Evolutionary conservation across 2,329 filamentous ascomycete species (phyloP).

Genomic region (Venturia carpophila): DNA sequence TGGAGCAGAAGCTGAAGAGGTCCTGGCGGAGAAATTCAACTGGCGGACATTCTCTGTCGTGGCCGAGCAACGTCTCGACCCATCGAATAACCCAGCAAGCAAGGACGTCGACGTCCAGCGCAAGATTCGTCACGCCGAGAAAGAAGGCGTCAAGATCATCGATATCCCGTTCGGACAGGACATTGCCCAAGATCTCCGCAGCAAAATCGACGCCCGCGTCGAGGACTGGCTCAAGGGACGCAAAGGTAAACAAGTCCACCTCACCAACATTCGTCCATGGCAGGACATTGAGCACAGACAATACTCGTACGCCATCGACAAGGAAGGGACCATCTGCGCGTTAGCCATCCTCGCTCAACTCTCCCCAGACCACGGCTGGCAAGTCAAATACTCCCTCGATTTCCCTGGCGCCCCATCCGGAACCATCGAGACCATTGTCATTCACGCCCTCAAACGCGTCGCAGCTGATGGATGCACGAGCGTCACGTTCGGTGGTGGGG

Average conservation of each 20-base stretch:
- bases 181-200: slow-evolving; percentile 57
- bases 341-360: slow-evolving; percentile 80
- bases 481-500: slow-evolving; percentile 84
- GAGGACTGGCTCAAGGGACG: slow-evolving; percentile 71
- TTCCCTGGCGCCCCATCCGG: slow-evolving; percentile 83
- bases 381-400: slow-evolving; percentile 93
- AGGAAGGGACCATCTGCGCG: slow-evolving; percentile 62
- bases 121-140: slow-evolving; percentile 74
- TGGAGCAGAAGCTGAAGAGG: slow-evolving; percentile 68
- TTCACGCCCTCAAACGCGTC: slow-evolving; percentile 58
- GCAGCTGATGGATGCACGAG: slow-evolving; percentile 51
- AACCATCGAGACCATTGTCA: slow-evolving; percentile 76
- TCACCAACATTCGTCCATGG: slow-evolving; percentile 87
- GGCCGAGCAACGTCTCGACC: slow-evolving; percentile 80
- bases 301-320: slow-evolving; percentile 73
- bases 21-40: slow-evolving; percentile 69
- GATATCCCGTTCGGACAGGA: slow-evolving; percentile 60
- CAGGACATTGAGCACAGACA: slow-evolving; percentile 73
- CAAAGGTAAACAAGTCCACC: slow-evolving; percentile 79
- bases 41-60: slow-evolving; percentile 87
- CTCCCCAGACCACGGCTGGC: slow-evolving; percentile 74
- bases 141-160: slow-evolving; percentile 73
- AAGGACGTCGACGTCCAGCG: slow-evolving; percentile 59
- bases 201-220: slow-evolving; percentile 64
- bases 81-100: slow-evolving; percentile 57